Evolutionary conservation across 371 early-diverging fungal species (phyloP).

Genomic region (Dichotomocladium elegans): DNA sequence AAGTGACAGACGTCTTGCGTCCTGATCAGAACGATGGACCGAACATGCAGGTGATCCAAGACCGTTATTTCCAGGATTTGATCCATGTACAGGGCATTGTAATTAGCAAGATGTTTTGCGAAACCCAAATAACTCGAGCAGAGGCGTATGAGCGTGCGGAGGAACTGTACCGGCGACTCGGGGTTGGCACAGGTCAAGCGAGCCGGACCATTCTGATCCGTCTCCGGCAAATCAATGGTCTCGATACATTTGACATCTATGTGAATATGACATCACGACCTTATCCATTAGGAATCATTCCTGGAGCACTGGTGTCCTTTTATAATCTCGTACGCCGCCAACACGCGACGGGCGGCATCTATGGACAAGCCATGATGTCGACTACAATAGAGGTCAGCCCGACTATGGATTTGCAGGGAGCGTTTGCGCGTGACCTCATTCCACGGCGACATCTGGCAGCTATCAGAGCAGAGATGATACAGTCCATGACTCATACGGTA

Average conservation of each 20-base stretch:
- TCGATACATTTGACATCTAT: constrained; percentile 25
- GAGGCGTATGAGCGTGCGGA: neutral
- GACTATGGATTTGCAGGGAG: neutral
- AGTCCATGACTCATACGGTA: neutral
- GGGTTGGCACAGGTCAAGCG: constrained; percentile 21
- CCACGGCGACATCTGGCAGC: neutral
- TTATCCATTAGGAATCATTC: constrained; percentile 25
- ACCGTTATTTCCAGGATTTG: neutral
- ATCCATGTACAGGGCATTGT: constrained; percentile 19
- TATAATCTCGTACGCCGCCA: constrained; percentile 13
- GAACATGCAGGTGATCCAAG: neutral
- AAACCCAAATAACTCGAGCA: neutral
- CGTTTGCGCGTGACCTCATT: neutral
- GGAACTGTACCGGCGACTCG: constrained; percentile 1
- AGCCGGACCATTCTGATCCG: constrained; percentile 16
- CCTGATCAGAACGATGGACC: neutral
- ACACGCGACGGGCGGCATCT: neutral
- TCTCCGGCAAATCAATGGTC: constrained; percentile 19
- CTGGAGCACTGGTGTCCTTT: constrained; percentile 20
- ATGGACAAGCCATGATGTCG: neutral
- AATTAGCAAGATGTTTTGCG: constrained; percentile 16
- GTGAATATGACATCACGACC: constrained; percentile 7
- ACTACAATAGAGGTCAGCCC: constrained; percentile 6
- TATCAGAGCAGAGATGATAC: neutral
- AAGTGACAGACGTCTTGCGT: neutral